These are phyloP conservation scores for Cladosporium austrohemisphaericum DNA, from an alignment of 2,329 filamentous ascomycete species.

Conservation along the genomic window DNA sequence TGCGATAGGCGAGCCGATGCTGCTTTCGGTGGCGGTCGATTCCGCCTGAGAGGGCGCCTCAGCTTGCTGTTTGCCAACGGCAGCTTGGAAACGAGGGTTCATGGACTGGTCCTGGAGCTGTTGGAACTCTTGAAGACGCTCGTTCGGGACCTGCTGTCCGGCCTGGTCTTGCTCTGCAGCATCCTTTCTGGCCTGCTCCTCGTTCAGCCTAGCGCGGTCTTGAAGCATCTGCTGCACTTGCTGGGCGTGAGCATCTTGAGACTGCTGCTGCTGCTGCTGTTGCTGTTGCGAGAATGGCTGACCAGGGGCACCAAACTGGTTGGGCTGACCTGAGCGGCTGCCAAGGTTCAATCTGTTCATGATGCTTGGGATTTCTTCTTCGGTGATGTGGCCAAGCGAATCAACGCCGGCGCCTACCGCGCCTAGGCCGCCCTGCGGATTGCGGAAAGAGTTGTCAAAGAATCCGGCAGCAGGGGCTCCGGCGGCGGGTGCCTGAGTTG, in stretches of 20 bases:
- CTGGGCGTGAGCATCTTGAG: conserved; percentile 46
- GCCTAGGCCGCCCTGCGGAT: conserved; percentile 39
- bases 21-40: conserved; percentile 22
- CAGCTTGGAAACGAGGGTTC: conserved; percentile 20
- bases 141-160: conserved; percentile 38
- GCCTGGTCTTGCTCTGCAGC: conserved; percentile 45
- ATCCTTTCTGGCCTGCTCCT: conserved; percentile 58
- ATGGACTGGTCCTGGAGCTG: conserved; percentile 57
- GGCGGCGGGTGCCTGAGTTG: conserved; percentile 45
- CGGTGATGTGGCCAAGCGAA: conserved; percentile 49
- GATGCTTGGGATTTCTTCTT: conserved; percentile 66
- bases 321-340: conserved; percentile 42
- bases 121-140: conserved; percentile 80
- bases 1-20: conserved; percentile 19
- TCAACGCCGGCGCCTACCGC: conserved; percentile 45
- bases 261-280: conserved; percentile 26
- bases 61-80: conserved; percentile 31
- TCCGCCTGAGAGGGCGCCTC: conserved; percentile 17
- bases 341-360: conserved; percentile 64
- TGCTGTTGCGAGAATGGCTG: conserved; percentile 47
- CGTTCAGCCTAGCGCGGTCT: conserved; percentile 57
- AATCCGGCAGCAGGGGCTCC: conserved; percentile 57
- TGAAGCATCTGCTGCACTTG: conserved; percentile 59
- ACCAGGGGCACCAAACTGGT: conserved; percentile 46
- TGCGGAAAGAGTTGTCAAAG: conserved; percentile 59